Evolutionary conservation across 768 basidiomycete species (phyloP).

Genomic region (Pleurotus salmoneostramineus): DNA sequence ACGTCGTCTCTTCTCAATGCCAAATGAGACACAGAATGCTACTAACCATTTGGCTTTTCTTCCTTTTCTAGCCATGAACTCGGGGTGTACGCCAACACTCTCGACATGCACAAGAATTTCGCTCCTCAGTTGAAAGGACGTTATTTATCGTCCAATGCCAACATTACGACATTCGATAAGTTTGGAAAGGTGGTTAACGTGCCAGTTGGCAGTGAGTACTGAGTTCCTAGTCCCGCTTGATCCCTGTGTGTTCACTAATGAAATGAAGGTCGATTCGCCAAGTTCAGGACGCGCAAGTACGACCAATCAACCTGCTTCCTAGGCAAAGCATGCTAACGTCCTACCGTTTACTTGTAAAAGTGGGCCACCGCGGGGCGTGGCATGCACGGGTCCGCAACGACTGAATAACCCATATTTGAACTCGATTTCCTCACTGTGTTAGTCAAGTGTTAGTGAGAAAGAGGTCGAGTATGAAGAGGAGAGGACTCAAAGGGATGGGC

Average conservation of each 20-base stretch:
- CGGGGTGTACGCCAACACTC: slow-evolving; percentile 63
- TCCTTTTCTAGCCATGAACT: slow-evolving; percentile 67
- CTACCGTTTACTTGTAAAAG: too few species aligned
- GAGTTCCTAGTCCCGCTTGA: background rate
- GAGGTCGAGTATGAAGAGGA: too few species aligned
- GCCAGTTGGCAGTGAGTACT: slow-evolving; percentile 32
- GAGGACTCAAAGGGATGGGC: too few species aligned
- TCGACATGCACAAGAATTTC: slow-evolving; percentile 73
- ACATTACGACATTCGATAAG: slow-evolving; percentile 64
- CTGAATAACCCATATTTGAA: too few species aligned
- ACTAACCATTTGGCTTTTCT: background rate
- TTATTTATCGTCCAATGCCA: slow-evolving; percentile 82
- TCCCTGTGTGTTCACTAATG: background rate
- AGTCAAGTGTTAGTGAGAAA: too few species aligned
- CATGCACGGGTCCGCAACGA: too few species aligned
- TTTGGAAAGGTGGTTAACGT: slow-evolving; percentile 29
- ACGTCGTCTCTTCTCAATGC: slow-evolving; percentile 19
- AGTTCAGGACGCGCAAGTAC: slow-evolving; percentile 73
- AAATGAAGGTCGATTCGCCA: slow-evolving; percentile 50
- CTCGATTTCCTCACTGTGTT: too few species aligned
- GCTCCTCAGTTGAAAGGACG: slow-evolving; percentile 61
- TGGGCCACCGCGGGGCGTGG: too few species aligned
- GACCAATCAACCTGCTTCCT: slow-evolving; percentile 13
- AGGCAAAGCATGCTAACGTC: slow-evolving; percentile 1
- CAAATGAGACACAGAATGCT: background rate